Evolutionary conservation across 2,329 filamentous ascomycete species (phyloP).

Genomic region (Xylariaceae sp.): DNA sequence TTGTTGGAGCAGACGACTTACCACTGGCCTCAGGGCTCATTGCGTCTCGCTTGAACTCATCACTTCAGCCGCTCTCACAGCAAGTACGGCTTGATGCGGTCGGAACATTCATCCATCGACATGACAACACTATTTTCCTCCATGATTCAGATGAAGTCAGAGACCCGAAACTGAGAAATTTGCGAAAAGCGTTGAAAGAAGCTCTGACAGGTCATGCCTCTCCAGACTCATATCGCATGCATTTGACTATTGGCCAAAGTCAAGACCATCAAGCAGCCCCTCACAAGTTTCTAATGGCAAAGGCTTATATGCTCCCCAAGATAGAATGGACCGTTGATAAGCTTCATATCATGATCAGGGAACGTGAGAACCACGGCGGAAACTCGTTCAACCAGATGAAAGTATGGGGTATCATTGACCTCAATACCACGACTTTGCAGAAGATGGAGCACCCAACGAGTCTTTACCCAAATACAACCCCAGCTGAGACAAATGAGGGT

Average conservation of each 20-base stretch:
- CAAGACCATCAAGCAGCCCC: constrained; percentile 41
- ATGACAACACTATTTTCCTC: constrained; percentile 48
- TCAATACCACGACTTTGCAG: constrained; percentile 22
- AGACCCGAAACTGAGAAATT: constrained; percentile 23
- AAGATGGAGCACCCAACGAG: constrained; percentile 7
- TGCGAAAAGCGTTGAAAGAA: constrained; percentile 35
- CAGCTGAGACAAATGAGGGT: neutral
- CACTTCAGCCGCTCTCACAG: constrained; percentile 9
- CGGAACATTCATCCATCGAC: constrained; percentile 46
- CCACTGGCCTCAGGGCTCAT: constrained; percentile 39
- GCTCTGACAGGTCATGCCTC: constrained; percentile 34
- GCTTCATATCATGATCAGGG: constrained; percentile 52
- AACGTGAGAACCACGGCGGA: constrained; percentile 31
- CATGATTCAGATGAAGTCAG: constrained; percentile 27
- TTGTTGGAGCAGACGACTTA: constrained; percentile 49
- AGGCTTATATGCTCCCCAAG: constrained; percentile 45
- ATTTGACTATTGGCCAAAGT: constrained; percentile 60
- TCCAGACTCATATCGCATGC: constrained; percentile 39
- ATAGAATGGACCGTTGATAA: constrained; percentile 46
- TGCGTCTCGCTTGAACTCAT: constrained; percentile 30
- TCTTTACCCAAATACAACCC: constrained; percentile 14
- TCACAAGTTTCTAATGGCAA: constrained; percentile 50
- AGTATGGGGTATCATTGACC: constrained; percentile 49
- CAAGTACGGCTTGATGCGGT: constrained; percentile 37
- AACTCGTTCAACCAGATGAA: constrained; percentile 47